Conservation (phyloP, 495 filamentous ascomycete species). For the Hamigera avellanea region DNA sequence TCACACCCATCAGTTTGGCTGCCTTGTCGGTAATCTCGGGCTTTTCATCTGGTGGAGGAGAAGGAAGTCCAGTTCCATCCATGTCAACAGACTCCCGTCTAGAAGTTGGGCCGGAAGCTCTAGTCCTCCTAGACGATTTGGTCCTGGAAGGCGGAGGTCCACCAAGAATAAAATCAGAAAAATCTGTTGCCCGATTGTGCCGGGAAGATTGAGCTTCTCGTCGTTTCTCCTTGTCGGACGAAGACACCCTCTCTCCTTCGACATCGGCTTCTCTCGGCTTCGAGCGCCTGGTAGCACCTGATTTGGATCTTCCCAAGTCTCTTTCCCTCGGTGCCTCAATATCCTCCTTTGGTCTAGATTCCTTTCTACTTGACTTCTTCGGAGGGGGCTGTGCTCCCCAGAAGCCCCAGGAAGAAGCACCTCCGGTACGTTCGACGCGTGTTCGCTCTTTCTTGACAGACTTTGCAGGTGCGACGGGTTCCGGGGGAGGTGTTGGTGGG, state of each 20-base stretch:
- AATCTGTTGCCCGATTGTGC: constrained; percentile 36
- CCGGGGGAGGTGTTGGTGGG: constrained; percentile 44
- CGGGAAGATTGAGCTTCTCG: constrained; percentile 21
- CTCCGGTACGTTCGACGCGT: constrained; percentile 38
- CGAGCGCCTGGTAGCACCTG: constrained; percentile 24
- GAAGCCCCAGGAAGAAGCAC: constrained; percentile 45
- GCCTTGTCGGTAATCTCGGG: constrained; percentile 41
- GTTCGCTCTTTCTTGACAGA: constrained; percentile 48
- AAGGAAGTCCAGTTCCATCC: constrained; percentile 35
- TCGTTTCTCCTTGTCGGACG: constrained; percentile 41
- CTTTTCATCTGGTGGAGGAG: constrained; percentile 41
- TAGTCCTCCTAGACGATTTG: constrained; percentile 35
- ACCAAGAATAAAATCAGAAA: constrained; percentile 42
- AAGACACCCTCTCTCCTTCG: constrained; percentile 41
- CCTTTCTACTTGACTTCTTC: constrained; percentile 36
- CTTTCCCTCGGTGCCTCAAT: constrained; percentile 17
- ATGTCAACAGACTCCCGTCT: constrained; percentile 40
- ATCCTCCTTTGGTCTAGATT: constrained; percentile 22
- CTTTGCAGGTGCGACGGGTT: constrained; percentile 31
- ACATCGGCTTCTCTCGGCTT: constrained; percentile 30
- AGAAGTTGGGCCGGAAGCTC: constrained; percentile 23
- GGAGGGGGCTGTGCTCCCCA: constrained; percentile 41
- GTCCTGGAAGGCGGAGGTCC: constrained; percentile 34
- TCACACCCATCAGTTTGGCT: constrained; percentile 47
- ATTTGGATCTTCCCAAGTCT: constrained; percentile 36